Conservation (phyloP, 495 filamentous ascomycete species). For the Xylaria intraflava region DNA sequence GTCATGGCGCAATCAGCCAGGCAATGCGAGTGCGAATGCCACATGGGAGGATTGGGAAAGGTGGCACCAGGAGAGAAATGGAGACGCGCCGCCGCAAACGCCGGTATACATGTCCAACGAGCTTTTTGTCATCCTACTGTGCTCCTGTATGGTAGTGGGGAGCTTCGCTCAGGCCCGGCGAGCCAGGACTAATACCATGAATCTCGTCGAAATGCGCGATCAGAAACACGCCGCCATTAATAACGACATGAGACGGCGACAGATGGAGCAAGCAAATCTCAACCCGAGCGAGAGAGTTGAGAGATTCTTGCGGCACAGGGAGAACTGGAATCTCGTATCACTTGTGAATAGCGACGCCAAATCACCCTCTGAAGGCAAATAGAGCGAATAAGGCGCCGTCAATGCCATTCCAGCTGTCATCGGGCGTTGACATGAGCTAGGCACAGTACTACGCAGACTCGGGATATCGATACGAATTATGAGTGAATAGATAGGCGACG, state of each 20-base stretch:
- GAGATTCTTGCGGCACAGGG: constrained; percentile 63
- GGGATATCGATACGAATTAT: not conserved
- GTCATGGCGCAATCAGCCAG: constrained; percentile 43
- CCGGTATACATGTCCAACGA: constrained; percentile 67
- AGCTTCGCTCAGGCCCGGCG: constrained; percentile 60
- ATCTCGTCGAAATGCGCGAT: constrained; percentile 55
- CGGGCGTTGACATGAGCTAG: not conserved
- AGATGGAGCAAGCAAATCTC: constrained; percentile 43
- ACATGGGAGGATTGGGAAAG: constrained; percentile 99
- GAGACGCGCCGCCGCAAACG: constrained; percentile 39
- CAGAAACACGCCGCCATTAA: constrained; percentile 56
- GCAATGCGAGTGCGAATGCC: constrained; percentile 68
- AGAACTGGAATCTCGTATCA: constrained; percentile 30
- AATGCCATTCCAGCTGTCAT: not conserved
- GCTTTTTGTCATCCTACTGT: constrained; percentile 63
- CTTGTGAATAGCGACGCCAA: not conserved
- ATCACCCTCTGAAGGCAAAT: constrained; percentile 9
- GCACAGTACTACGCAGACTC: not conserved
- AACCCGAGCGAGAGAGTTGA: constrained; percentile 60
- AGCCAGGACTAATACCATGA: constrained; percentile 50
- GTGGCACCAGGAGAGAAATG: constrained; percentile 58
- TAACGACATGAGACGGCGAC: constrained; percentile 52
- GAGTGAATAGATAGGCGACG: not conserved
- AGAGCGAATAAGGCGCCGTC: not conserved
- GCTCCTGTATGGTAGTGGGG: constrained; percentile 59